Evolutionary conservation across 2,329 filamentous ascomycete genomes (phyloP).

Genomic region (Aspergillus pseudonomiae): DNA sequence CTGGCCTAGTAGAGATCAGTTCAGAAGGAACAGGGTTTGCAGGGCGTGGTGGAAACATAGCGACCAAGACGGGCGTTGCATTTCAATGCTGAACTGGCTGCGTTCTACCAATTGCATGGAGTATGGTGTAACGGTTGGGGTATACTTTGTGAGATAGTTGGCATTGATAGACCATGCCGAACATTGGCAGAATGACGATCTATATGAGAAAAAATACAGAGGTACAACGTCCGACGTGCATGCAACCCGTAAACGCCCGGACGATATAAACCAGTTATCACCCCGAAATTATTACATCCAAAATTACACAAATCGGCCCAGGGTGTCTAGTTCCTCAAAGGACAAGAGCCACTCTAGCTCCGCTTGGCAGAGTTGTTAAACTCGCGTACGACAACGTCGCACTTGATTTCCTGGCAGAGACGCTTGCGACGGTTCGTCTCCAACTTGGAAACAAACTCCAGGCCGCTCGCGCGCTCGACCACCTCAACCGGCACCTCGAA

Average conservation of each 20-base stretch:
- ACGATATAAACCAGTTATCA: constrained; percentile 28
- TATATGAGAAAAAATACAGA: constrained; percentile 2
- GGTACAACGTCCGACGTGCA: constrained; percentile 11
- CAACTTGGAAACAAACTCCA: constrained; percentile 86
- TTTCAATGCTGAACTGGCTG: constrained; percentile 74
- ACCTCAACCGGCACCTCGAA: constrained; percentile 95
- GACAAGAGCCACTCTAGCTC: constrained; percentile 11
- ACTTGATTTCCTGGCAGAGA: constrained; percentile 84
- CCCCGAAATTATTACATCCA: constrained; percentile 23
- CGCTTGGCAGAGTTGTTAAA: constrained; percentile 64
- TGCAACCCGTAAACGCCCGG: constrained; percentile 26
- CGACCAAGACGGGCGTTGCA: constrained; percentile 75
- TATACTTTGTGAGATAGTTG: not conserved
- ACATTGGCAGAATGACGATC: not conserved
- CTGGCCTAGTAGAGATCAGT: constrained; percentile 76
- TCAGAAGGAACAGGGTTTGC: constrained; percentile 93
- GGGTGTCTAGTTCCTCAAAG: not conserved
- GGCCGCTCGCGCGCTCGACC: constrained; percentile 85
- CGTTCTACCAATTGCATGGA: not conserved
- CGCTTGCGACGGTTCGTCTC: constrained; percentile 72
- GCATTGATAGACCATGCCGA: not conserved
- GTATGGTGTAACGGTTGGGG: not conserved
- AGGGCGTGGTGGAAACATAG: constrained; percentile 78
- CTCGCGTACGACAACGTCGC: constrained; percentile 80
- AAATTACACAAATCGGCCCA: not conserved